Conservation (phyloP, 129 eudicot genomes). For the sunflower (Helianthus annuus) region DNA sequence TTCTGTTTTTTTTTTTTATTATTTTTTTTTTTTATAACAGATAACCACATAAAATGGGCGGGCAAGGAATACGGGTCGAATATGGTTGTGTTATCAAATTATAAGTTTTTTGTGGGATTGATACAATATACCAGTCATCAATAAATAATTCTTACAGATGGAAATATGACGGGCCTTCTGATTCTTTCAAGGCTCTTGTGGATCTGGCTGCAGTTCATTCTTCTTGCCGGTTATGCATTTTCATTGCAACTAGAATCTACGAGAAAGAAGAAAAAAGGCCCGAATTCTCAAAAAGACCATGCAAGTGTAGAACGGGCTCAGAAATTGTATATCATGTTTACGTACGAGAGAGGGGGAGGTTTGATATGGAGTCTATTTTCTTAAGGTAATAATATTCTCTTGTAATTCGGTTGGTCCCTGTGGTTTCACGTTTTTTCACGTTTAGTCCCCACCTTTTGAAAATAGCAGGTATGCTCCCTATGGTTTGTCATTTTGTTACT, state of each 20-base stretch:
- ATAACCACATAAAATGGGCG: too few relatives aligned
- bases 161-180: conserved; percentile 95
- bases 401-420: too few relatives aligned
- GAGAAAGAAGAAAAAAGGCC: conserved; percentile 70
- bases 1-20: too few relatives aligned
- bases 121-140: conserved; percentile 5
- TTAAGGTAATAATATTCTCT: conserved; percentile 50
- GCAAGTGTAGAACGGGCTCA: conserved; percentile 72
- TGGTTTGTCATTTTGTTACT: too few relatives aligned
- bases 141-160: conserved; percentile 49
- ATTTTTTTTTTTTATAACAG: too few relatives aligned
- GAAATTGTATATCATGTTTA: conserved; percentile 75
- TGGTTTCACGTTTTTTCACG: too few relatives aligned
- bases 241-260: conserved; percentile 73
- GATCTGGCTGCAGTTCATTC: conserved; percentile 99
- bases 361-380: conserved; percentile 74
- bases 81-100: background rate
- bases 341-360: conserved; percentile 92
- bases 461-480: too few relatives aligned
- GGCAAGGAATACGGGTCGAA: too few relatives aligned
- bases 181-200: conserved; percentile 92
- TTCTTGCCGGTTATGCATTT: conserved; percentile 91
- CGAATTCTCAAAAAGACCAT: conserved; percentile 66
- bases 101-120: conserved; percentile 4
- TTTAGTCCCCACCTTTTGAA: too few relatives aligned